phyloP scores from a whole-genome alignment of 2,329 filamentous ascomycete species.

The Atkinsonella texensis region DNA sequence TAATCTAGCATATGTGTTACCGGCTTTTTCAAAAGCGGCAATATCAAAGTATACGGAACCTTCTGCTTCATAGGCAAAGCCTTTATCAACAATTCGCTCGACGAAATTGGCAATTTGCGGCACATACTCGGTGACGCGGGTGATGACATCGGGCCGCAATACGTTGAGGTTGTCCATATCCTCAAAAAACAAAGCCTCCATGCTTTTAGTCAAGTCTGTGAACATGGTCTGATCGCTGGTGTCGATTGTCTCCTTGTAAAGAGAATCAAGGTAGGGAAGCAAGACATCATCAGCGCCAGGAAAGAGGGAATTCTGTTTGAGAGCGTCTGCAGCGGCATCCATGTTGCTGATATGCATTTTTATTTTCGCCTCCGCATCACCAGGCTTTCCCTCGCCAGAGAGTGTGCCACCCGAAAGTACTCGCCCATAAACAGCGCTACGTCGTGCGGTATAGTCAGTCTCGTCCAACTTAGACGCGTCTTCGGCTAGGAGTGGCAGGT shows the following conservation, averaged over 20 bases:
- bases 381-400: constrained; percentile 45
- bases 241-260: constrained; percentile 51
- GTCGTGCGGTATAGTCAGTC: constrained; percentile 35
- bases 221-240: constrained; percentile 61
- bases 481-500: constrained; percentile 38
- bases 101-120: constrained; percentile 80
- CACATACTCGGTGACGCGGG: constrained; percentile 86
- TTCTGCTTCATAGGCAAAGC: constrained; percentile 70
- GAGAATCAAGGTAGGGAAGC: constrained; percentile 67
- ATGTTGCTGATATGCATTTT: constrained; percentile 75
- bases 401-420: constrained; percentile 44
- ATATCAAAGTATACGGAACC: constrained; percentile 96
- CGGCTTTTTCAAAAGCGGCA: constrained; percentile 66
- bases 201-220: constrained; percentile 72
- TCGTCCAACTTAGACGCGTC: constrained; percentile 31
- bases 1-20: constrained; percentile 75
- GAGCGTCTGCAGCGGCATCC: constrained; percentile 36
- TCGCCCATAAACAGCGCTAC: constrained; percentile 40
- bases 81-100: constrained; percentile 68
- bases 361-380: constrained; percentile 73
- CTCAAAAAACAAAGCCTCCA: constrained; percentile 76
- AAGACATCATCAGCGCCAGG: constrained; percentile 54
- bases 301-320: constrained; percentile 37
- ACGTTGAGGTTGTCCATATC: constrained; percentile 86
- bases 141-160: constrained; percentile 67